Percentiles rank a stretch among this genome's conserved stretches.
phyloP scores from a whole-genome alignment of 257 asterid genomes.

The Misopates orontium region DNA sequence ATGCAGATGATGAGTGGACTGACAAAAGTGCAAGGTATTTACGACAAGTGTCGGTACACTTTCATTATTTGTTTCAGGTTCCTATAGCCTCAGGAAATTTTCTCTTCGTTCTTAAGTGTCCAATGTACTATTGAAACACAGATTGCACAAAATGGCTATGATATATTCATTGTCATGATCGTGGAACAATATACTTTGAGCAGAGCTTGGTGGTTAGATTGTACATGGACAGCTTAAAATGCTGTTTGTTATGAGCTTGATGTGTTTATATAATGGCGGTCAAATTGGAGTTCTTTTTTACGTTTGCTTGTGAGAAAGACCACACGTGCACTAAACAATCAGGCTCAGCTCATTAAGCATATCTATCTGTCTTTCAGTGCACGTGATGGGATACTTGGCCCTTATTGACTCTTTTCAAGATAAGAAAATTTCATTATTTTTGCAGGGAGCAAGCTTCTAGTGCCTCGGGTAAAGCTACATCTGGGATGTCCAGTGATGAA shows the following conservation, averaged over 20 bases:
- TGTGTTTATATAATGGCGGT: too few species aligned
- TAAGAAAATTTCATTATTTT: conserved; percentile 17
- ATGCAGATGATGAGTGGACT: conserved; percentile 93
- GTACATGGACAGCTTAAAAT: neutral
- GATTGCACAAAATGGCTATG: neutral
- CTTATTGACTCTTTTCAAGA: neutral
- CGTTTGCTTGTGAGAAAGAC: too few species aligned
- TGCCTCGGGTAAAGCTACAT: conserved; percentile 84
- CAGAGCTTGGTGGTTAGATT: neutral
- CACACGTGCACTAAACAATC: too few species aligned
- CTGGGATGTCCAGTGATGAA: conserved; percentile 92
- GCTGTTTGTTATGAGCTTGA: neutral
- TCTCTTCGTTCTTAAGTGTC: neutral
- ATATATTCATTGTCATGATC: neutral
- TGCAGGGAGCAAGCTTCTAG: conserved; percentile 94
- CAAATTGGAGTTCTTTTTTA: too few species aligned
- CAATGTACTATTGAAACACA: neutral
- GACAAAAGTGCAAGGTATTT: conserved; percentile 78
- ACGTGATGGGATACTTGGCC: neutral
- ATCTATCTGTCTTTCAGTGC: too few species aligned
- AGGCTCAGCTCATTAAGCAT: too few species aligned
- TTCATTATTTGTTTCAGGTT: neutral
- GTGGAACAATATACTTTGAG: neutral
- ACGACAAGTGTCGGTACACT: neutral
- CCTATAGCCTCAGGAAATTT: neutral